Conservation (phyloP, 148 eudicot species). For the Linanthus parryae region DNA sequence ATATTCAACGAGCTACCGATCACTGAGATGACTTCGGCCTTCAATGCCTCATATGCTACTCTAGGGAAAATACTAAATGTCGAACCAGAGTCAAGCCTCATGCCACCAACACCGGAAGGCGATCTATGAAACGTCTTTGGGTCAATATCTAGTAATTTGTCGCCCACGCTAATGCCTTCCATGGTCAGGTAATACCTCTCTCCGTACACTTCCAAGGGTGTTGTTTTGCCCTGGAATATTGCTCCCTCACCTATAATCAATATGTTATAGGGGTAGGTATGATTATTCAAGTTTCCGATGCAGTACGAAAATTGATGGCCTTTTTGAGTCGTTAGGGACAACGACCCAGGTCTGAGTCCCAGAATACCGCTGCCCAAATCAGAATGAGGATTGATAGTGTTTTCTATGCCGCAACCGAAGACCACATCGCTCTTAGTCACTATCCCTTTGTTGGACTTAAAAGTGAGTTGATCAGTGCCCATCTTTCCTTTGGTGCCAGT, state of each 20-base stretch:
- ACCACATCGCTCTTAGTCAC: background rate
- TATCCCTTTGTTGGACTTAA: constrained; percentile 10
- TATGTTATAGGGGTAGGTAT: constrained; percentile 10
- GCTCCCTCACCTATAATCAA: constrained; percentile 24
- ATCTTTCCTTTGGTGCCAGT: constrained; percentile 6
- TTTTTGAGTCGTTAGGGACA: constrained; percentile 2
- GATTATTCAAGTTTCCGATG: constrained; percentile 15
- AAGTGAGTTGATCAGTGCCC: constrained; percentile 19
- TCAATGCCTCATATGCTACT: constrained; percentile 12
- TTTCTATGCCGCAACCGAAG: constrained; percentile 22
- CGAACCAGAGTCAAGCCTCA: constrained; percentile 20
- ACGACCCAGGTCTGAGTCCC: constrained; percentile 8
- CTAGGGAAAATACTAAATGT: background rate
- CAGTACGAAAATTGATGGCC: constrained; percentile 27
- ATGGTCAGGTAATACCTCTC: constrained; percentile 7
- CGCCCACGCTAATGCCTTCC: constrained; percentile 24
- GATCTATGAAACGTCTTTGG: background rate
- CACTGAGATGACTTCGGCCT: constrained; percentile 12
- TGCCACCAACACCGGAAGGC: background rate
- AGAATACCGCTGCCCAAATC: constrained; percentile 10
- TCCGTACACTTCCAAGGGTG: constrained; percentile 9
- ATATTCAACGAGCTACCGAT: constrained; percentile 1
- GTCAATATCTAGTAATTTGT: constrained; percentile 8
- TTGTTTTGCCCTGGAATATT: constrained; percentile 19
- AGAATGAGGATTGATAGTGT: background rate